These are phyloP conservation scores for Suillus subaureus DNA, from an alignment of 768 basidiomycete genomes.

Conservation along the genomic window DNA sequence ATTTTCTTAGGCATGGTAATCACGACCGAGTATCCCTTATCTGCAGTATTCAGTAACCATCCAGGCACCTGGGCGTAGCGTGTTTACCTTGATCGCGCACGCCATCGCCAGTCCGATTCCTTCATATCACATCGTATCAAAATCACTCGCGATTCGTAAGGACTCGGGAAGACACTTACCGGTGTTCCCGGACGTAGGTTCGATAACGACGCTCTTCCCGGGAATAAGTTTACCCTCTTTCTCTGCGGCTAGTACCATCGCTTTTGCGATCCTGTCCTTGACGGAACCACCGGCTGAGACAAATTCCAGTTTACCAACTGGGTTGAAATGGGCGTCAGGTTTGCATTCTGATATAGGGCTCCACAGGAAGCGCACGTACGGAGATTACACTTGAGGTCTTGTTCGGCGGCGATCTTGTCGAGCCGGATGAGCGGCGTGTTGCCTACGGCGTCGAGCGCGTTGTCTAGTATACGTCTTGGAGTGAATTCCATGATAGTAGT, in stretches of 20 bases:
- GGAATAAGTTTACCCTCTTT: slow-evolving; percentile 81
- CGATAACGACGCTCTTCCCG: slow-evolving; percentile 90
- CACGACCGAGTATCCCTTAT: slow-evolving; percentile 90
- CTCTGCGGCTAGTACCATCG: slow-evolving; percentile 97
- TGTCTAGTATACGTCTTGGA: slow-evolving; percentile 61
- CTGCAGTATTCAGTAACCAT: slow-evolving; percentile 72
- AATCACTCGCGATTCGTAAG: background rate
- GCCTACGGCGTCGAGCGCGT: slow-evolving; percentile 84
- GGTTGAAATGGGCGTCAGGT: background rate
- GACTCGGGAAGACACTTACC: slow-evolving; percentile 48
- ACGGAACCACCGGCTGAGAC: slow-evolving; percentile 91
- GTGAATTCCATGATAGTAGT: slow-evolving; percentile 27
- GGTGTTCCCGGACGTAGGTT: slow-evolving; percentile 96
- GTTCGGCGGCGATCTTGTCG: slow-evolving; percentile 69
- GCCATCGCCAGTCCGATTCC: slow-evolving; percentile 94
- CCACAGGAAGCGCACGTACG: slow-evolving; percentile 50
- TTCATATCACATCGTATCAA: slow-evolving; percentile 25
- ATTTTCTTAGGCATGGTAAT: slow-evolving; percentile 95
- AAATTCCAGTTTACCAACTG: slow-evolving; percentile 93
- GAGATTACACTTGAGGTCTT: slow-evolving; percentile 88
- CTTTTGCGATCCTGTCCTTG: slow-evolving; percentile 95
- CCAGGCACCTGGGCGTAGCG: slow-evolving; percentile 14
- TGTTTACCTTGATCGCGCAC: slow-evolving; percentile 86
- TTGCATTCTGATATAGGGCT: background rate
- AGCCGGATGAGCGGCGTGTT: slow-evolving; percentile 90